Base-by-base conservation (phyloP, 1,139 yeast species). In the Blastobotrys aristatus region DNA sequence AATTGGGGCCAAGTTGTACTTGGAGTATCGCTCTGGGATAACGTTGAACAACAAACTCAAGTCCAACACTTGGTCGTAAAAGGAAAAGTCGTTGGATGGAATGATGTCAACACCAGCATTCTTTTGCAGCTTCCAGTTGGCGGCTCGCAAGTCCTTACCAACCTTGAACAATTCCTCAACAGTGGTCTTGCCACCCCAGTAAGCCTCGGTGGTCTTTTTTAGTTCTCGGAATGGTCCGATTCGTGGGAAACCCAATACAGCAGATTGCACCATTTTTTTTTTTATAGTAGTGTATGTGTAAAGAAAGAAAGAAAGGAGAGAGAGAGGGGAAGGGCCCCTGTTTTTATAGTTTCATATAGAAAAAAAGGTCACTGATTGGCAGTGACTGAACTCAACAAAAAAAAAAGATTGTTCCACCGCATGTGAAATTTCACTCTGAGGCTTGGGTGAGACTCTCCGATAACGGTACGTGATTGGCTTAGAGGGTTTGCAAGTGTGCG, bases 181-280 rank as follows among this genome's bases (percentile, higher is more conserved):
- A 56, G 84, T 66, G 63, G 83, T 85, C 77, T 90, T 90, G 68
- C 97, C 97, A 62, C 80, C 73, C 98, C 98, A 92, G 90, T 92
- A 92, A 70, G 96, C 84, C 76, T 92, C 98, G 61, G 98, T 92
- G 73, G 87, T 87, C 77, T 92, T 92, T 79, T 92, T 92, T 74
- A 92, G 84, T 77, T 92, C 98, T 83, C 98, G 92, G 79, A 89
- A 89, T 63, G 96, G 95, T 69, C 98, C 73, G 57, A 70, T 90
- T 80, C 97, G 92, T 77, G 98, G 98, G 90, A 90, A 90, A 73
- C 98, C 98, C 76, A 90, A 82, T 64, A 90, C 94, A 67, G 96
- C 82, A 60, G 97, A 90, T 74, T 83, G 84, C 73, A 90, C 97
- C 97, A 90, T 89, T 67, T 30, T 47, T 47, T 14, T 42, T 27